A percentile compares a stretch with the other conserved stretches of the same genome.
Evolutionary conservation across 768 basidiomycete genomes (phyloP).

Genomic region (Boletus sp.): DNA sequence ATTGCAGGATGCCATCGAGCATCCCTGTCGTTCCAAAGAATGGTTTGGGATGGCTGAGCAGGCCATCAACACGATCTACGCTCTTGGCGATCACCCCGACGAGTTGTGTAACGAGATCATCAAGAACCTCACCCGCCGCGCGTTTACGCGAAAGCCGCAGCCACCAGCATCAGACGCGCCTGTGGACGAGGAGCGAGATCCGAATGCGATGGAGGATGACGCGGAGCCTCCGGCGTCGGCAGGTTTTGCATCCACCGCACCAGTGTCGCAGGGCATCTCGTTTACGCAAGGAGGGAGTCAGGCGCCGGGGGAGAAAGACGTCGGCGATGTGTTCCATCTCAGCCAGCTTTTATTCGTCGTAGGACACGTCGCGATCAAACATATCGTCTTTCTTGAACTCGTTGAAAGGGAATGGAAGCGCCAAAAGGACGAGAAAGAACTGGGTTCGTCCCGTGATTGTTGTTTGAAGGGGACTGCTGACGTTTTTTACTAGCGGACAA

Average conservation of each 20-base stretch:
- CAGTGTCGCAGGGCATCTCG: conserved; percentile 20
- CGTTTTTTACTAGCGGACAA: conserved; percentile 52
- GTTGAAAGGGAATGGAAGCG: conserved; percentile 96
- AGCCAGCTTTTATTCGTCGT: conserved; percentile 95
- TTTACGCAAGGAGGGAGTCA: conserved; percentile 6
- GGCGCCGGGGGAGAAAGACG: conserved; percentile 42
- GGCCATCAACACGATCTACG: conserved; percentile 93
- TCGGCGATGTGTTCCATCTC: conserved; percentile 83
- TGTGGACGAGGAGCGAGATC: conserved; percentile 34
- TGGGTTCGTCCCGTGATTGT: conserved; percentile 47
- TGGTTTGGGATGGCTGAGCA: conserved; percentile 99
- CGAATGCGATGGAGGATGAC: conserved; percentile 53
- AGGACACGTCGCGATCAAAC: conserved; percentile 96
- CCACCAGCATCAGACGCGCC: conserved; percentile 1
- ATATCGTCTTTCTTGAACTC: conserved; percentile 93
- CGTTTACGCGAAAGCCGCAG: conserved; percentile 48
- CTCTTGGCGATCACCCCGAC: conserved; percentile 92
- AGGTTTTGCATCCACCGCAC: conserved; percentile 17
- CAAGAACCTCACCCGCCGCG: conserved; percentile 72
- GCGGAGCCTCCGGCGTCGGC: conserved; percentile 31
- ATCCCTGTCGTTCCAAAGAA: conserved; percentile 79
- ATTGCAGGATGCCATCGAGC: conserved; percentile 76
- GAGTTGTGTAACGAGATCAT: conserved; percentile 76
- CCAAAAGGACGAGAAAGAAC: conserved; percentile 85
- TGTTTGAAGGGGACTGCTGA: neutral